Conservation (phyloP, 345 rosid species). For the Populus euphratica region DNA sequence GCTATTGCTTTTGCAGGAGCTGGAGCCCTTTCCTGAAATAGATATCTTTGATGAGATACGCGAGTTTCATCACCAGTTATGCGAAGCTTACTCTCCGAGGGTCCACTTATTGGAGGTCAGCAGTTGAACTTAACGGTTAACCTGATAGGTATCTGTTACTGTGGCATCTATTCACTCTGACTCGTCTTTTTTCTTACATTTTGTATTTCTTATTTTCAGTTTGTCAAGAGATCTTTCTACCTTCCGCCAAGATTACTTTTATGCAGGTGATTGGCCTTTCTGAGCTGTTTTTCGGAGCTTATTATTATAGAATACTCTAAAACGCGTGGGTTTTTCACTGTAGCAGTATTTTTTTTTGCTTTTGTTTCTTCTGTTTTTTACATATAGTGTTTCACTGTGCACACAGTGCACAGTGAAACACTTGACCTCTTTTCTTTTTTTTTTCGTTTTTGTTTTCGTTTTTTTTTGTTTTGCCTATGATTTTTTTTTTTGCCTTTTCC, state of each 20-base stretch:
- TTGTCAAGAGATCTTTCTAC: constrained; percentile 65
- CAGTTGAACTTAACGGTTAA: no score
- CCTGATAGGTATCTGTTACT: no score
- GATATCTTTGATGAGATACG: constrained; percentile 55
- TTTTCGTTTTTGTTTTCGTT: no score
- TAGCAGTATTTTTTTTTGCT: no score
- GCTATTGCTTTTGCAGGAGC: constrained; percentile 45
- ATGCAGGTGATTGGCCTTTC: constrained; percentile 45
- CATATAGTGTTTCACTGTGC: no score
- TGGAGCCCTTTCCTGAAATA: constrained; percentile 78
- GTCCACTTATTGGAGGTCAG: constrained; percentile 76
- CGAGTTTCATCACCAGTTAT: constrained; percentile 55
- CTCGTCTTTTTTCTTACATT: constrained; percentile 3
- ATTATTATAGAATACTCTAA: neutral
- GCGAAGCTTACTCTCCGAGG: constrained; percentile 60
- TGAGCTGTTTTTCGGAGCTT: neutral
- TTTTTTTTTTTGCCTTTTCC: no score
- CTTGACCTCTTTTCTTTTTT: no score
- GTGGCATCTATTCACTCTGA: neutral
- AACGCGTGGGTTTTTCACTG: no score
- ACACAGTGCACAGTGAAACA: no score
- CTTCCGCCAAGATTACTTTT: constrained; percentile 83
- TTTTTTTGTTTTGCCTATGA: no score
- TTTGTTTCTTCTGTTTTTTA: no score
- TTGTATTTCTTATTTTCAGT: constrained; percentile 38